Evolutionary conservation across 805 yeast genomes (phyloP), one percentile per base, ranked within the genome.

Genomic region (Lipomyces orientalis): DNA sequence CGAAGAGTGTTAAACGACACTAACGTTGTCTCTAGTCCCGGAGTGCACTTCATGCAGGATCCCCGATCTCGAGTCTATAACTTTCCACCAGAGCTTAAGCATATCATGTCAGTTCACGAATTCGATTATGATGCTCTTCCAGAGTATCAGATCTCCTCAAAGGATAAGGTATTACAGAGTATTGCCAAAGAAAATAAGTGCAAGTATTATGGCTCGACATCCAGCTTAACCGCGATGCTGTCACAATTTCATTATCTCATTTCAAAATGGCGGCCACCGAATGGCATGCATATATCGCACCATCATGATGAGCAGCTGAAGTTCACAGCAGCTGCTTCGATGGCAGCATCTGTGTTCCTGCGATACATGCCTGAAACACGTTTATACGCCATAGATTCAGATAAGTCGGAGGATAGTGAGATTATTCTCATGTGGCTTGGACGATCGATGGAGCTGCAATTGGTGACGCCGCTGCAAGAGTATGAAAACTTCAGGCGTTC

Each of bases 211-310:
- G 90, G 96, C 1, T 92, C 97, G 0, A 93, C 98, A 0, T 90
- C 97, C 22, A 90, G 97, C 0, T 85, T 94, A 90, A 93, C 98
- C 0, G 83, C 88, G 0, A 79, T 88, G 0, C 81, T 94, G 57
- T 82, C 88, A 2, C 96, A 93, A 60, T 80, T 94, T 66, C 97
- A 95, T 78, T 83, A 82, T 67, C 79, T 91, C 9, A 75, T 95
- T 52, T 87, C 91, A 7, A 87, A 88, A 73, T 82, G 81, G 67
- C 81, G 90, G 62, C 85, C 84, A 1, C 85, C 82, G n/a, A 84
- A 81, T 75, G 81, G 84, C 14, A 77, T 76, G 61, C 79, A 76
- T 43, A 80, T 83, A 60, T 85, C 87, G 1, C 82, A 79, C 70
- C 75, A 79, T 64, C 86, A 82, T 75, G 52, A 14, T 33, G 55